Evolutionary conservation across 495 filamentous ascomycete genomes (phyloP), one percentile per base, ranked within the genome.

Genomic region (Podospora australis): DNA sequence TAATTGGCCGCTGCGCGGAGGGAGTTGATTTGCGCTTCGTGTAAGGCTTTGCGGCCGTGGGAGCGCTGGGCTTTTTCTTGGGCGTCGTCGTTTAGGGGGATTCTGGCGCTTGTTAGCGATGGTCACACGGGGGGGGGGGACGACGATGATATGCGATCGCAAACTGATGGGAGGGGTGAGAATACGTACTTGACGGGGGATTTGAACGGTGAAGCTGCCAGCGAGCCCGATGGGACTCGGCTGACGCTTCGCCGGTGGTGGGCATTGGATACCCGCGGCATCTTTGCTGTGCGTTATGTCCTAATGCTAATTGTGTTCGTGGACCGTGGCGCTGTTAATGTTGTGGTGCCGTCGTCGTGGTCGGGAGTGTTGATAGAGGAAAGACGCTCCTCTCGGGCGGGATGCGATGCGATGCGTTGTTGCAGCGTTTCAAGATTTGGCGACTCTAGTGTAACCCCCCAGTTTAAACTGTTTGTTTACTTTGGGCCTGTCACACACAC

Each of bases 21-120:
- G 63, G 94, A 82, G 65, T 90, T 88, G 77, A 90, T 87, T 60
- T 97, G 94, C 47, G 84, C 81, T 62, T 94, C 86, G 65, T 96
- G 87, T 30, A 87, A 79, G 34, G 87, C 88, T 59, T 90, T 88
- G 55, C 92, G 81, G 46, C 87, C 87, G 59, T 95, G 88, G 56
- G 89, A 73, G 23, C 94, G 84, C 57, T 84, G 82, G 28, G 88
- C 88, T 67, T 95, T 96, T 65, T 99, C 92, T 44, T 80, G 80
- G 50, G 80, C 80, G 70, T 99, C 92, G 77, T 99, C 92, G 68
- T 97, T 96, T 32, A 99, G 78, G 8, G 94, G 91, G 46, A 98
- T 94, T 38, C 70, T 77, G 8, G 13, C 14, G 38, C 20, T 39
- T 38, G 48, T 39, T 47, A 57, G 46, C n/a, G 19, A 59, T n/a